Evolutionary conservation across 2,329 filamentous ascomycete genomes (phyloP).

Genomic region (Stemphylium lycopersici): DNA sequence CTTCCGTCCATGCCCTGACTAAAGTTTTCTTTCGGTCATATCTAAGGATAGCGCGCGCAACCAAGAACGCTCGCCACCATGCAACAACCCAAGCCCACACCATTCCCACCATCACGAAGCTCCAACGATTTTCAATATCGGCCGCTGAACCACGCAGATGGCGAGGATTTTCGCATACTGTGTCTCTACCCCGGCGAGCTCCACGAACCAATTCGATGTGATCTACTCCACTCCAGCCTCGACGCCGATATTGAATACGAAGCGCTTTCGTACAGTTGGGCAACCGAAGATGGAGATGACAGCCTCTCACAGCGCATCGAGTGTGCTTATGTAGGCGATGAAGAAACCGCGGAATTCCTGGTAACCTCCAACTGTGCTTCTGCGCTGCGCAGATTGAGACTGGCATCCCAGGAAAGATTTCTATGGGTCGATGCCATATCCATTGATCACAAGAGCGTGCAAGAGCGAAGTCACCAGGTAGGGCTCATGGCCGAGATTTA

Average conservation of each 20-base stretch:
- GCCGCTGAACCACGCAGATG: constrained; percentile 8
- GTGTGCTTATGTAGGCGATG: constrained; percentile 15
- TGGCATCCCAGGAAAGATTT: constrained; percentile 3
- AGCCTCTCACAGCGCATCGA: constrained; percentile 12
- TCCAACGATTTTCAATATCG: constrained; percentile 9
- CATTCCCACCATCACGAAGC: neutral
- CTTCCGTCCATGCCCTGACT: constrained; percentile 8
- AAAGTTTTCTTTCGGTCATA: constrained; percentile 15
- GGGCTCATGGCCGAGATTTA: constrained; percentile 25
- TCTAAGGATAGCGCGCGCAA: constrained; percentile 12
- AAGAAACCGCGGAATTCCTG: neutral
- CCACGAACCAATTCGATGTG: constrained; percentile 14
- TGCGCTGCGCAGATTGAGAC: constrained; percentile 17
- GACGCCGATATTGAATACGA: constrained; percentile 22
- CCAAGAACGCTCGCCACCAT: constrained; percentile 11
- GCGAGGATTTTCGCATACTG: constrained; percentile 13
- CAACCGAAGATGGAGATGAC: constrained; percentile 19
- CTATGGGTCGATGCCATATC: constrained; percentile 27
- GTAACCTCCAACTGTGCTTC: constrained; percentile 20
- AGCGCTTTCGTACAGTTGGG: constrained; percentile 33
- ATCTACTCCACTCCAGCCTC: constrained; percentile 11
- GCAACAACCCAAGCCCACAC: constrained; percentile 2
- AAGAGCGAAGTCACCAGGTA: constrained; percentile 25
- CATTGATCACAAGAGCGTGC: constrained; percentile 22
- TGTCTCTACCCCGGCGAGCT: constrained; percentile 12